Percentiles rank a stretch among this genome's conserved stretches.
These are phyloP conservation scores for Paramecium caudatum DNA, from an alignment of 73 alveolate species.

Conservation along the genomic window DNA sequence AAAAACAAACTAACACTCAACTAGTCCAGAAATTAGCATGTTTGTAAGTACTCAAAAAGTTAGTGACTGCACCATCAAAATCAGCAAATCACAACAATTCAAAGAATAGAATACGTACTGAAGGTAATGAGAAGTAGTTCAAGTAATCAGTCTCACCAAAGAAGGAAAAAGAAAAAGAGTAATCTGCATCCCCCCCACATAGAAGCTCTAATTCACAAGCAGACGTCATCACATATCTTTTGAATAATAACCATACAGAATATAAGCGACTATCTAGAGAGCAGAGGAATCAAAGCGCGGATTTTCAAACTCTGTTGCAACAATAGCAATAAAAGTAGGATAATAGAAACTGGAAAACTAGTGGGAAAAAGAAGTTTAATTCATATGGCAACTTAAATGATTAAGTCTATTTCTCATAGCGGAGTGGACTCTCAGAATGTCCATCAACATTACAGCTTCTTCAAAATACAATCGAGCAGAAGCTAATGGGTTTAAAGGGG, in stretches of 20 bases:
- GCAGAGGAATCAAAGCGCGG: constrained; percentile 38
- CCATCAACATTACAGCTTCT: constrained; percentile 29
- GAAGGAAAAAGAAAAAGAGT: not conserved
- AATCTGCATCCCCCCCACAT: constrained; percentile 36
- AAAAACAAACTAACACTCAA: constrained; percentile 17
- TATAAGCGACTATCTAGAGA: constrained; percentile 32
- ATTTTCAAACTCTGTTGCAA: constrained; percentile 8
- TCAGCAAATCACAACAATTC: constrained; percentile 23
- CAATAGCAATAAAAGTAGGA: constrained; percentile 16
- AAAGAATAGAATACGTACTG: constrained; percentile 35
- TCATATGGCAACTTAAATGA: constrained; percentile 37
- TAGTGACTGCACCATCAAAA: constrained; percentile 17
- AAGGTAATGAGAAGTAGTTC: constrained; percentile 14
- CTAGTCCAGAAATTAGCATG: not conserved
- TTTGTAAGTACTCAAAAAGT: constrained; percentile 28
- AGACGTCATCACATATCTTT: not conserved
- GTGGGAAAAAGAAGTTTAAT: not conserved
- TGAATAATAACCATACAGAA: constrained; percentile 30
- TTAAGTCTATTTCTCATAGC: not conserved
- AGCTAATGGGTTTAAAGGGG: constrained; percentile 35
- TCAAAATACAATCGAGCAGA: constrained; percentile 25
- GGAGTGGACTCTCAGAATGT: constrained; percentile 13
- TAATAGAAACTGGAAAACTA: not conserved
- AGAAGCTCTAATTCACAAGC: constrained; percentile 7
- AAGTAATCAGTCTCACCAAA: not conserved